Percentiles rank a stretch among this genome's conserved stretches.
These are phyloP conservation scores for Zizania palustris DNA, from an alignment of 202 grass and related monocot genomes.

Conservation along the genomic window DNA sequence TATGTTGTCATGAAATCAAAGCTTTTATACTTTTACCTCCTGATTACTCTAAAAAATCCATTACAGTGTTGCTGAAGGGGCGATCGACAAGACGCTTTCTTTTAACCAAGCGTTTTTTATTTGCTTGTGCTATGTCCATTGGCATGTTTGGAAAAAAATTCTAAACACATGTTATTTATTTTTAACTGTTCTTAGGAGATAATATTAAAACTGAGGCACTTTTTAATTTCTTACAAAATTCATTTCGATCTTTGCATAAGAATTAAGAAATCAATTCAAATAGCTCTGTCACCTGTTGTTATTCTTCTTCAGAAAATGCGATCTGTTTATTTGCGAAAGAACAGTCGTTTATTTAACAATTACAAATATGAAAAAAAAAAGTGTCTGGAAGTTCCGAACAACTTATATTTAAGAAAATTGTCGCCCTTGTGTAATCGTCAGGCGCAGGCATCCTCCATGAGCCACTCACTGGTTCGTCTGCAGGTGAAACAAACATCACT, in stretches of 20 bases:
- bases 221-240: no score
- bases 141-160: neutral
- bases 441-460: neutral
- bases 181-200: no score
- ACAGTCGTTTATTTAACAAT: no score
- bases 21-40: neutral
- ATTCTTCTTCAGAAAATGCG: no score
- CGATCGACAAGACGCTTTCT: neutral
- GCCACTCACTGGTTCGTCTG: constrained; percentile 8
- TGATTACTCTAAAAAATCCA: no score
- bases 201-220: no score
- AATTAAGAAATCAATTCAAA: no score
- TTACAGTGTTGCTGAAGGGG: neutral
- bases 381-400: no score
- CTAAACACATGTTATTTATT: neutral
- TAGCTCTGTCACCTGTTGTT: no score
- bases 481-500: constrained; percentile 8
- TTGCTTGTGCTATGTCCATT: neutral
- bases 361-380: no score
- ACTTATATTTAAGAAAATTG: neutral
- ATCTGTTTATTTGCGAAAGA: no score
- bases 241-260: no score
- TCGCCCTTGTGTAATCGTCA: neutral
- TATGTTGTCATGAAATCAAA: neutral
- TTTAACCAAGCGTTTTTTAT: neutral